These are phyloP conservation scores for Pichia exigua DNA, from an alignment of 805 yeast genomes.

Conservation along the genomic window DNA sequence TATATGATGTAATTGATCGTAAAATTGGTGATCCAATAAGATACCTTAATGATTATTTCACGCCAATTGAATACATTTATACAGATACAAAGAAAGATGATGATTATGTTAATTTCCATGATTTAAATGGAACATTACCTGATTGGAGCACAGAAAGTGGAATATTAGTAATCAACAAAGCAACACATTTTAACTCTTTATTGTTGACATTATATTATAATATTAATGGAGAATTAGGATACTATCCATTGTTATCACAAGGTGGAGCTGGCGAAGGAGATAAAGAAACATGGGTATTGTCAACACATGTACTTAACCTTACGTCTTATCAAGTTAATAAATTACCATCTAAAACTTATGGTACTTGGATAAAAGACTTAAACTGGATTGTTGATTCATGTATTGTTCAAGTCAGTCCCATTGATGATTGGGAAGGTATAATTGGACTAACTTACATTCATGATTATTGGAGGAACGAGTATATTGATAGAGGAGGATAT, in stretches of 20 bases:
- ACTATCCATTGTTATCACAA: constrained; percentile 51
- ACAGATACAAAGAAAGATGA: constrained; percentile 17
- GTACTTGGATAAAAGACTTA: constrained; percentile 12
- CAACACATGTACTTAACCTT: constrained; percentile 41
- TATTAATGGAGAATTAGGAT: constrained; percentile 50
- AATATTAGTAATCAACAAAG: constrained; percentile 50
- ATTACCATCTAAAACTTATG: constrained; percentile 19
- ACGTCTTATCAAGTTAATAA: constrained; percentile 43
- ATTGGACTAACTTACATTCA: constrained; percentile 10
- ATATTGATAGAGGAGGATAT: constrained; percentile 10
- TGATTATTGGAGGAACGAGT: constrained; percentile 9
- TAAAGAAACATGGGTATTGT: constrained; percentile 65
- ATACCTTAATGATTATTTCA: constrained; percentile 21
- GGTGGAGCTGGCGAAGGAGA: constrained; percentile 69
- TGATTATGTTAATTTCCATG: constrained; percentile 41
- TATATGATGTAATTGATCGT: constrained; percentile 33
- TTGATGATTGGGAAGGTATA: constrained; percentile 17
- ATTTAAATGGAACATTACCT: constrained; percentile 55
- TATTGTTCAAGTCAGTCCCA: constrained; percentile 25
- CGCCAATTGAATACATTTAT: constrained; percentile 20
- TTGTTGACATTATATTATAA: constrained; percentile 60
- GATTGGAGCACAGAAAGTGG: constrained; percentile 65
- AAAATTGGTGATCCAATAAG: constrained; percentile 26
- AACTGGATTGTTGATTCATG: constrained; percentile 17
- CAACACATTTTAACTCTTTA: constrained; percentile 47